These are phyloP conservation scores for Phialocephala sp. DNA, from an alignment of 2,329 filamentous ascomycete species.

Conservation along the genomic window DNA sequence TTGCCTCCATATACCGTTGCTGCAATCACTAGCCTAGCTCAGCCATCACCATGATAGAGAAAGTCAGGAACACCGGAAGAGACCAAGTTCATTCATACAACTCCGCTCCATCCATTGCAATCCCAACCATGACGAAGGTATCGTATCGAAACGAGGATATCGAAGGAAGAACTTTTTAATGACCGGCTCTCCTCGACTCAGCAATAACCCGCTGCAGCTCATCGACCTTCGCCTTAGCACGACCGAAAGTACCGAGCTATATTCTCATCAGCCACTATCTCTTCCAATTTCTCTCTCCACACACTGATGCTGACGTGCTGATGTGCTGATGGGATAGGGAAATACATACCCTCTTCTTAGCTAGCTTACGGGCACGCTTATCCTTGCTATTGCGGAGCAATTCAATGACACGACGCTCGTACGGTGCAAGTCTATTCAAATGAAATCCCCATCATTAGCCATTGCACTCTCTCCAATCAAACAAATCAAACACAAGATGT, in stretches of 20 bases:
- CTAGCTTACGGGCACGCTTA: conserved; percentile 98
- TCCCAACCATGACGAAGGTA: conserved; percentile 27
- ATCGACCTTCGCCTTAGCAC: conserved; percentile 99
- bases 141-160: conserved; percentile 17
- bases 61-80: conserved; percentile 16
- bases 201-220: conserved; percentile 98
- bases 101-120: conserved; percentile 29
- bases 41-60: conserved; percentile 28
- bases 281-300: background rate
- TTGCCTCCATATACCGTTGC: conserved; percentile 23
- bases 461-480: background rate
- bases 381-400: conserved; percentile 99
- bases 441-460: background rate
- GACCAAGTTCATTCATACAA: conserved; percentile 35
- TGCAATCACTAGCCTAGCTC: conserved; percentile 15
- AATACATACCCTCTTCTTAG: conserved; percentile 91
- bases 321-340: too few species aligned
- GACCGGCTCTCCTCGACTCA: conserved; percentile 83
- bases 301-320: too few species aligned
- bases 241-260: conserved; percentile 96
- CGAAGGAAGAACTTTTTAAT: conserved; percentile 56
- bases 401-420: conserved; percentile 99
- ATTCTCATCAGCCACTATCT: conserved; percentile 16
- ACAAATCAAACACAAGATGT: background rate
- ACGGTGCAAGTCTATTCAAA: conserved; percentile 80